A percentile compares a stretch with the other conserved stretches of the same genome.
Evolutionary conservation across 176 grass and related monocot genomes (phyloP).

Genomic region (Avena atlantica): DNA sequence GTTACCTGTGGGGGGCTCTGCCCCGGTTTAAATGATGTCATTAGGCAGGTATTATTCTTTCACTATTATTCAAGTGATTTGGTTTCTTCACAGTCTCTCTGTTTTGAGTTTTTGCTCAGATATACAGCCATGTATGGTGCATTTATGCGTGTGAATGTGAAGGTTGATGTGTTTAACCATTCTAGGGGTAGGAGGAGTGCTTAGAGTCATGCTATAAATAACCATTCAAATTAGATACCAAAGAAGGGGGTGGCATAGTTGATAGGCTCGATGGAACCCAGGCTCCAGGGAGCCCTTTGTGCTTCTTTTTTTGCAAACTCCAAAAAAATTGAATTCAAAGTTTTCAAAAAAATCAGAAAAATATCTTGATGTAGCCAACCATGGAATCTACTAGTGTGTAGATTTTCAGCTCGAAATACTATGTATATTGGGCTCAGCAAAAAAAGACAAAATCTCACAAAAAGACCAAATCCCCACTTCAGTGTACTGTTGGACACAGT

Average conservation of each 20-base stretch:
- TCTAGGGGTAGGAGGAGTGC: background rate
- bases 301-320: too few species aligned
- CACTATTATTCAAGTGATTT: constrained; percentile 5
- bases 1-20: constrained; percentile 97
- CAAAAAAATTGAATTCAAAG: too few species aligned
- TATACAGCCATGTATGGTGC: constrained; percentile 6
- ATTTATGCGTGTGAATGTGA: background rate
- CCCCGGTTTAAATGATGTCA: constrained; percentile 98
- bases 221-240: constrained; percentile 24
- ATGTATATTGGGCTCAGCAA: too few species aligned
- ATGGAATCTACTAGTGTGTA: too few species aligned
- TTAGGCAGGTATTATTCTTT: constrained; percentile 74
- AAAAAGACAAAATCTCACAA: too few species aligned
- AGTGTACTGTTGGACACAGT: too few species aligned
- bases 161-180: background rate
- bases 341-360: too few species aligned
- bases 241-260: background rate
- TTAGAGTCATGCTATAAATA: constrained; percentile 13
- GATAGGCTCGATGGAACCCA: too few species aligned
- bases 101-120: background rate
- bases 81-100: background rate
- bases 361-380: too few species aligned
- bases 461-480: too few species aligned
- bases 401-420: too few species aligned
- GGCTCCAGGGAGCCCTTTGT: too few species aligned